Percentiles rank a stretch among this genome's conserved stretches.
These are phyloP conservation scores for Trichoderma virens DNA, from an alignment of 495 filamentous ascomycete genomes.

Conservation along the genomic window DNA sequence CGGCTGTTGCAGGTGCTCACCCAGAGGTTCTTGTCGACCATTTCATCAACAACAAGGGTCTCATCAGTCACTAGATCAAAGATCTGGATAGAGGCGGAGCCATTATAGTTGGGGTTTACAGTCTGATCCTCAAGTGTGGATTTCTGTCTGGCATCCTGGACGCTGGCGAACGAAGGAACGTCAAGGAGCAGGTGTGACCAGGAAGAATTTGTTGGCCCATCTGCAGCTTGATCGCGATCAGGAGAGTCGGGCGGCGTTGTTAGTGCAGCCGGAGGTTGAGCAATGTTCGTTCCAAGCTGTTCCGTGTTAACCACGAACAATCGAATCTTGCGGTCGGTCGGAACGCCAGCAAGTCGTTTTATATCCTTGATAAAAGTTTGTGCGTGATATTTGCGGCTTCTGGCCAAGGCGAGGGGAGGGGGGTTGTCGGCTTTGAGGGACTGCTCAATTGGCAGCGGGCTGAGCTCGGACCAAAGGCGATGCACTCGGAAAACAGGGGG, in stretches of 20 bases:
- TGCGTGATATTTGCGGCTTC: slow-evolving; percentile 58
- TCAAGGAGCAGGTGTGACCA: slow-evolving; percentile 67
- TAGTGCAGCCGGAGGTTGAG: slow-evolving; percentile 11
- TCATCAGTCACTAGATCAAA: slow-evolving; percentile 61
- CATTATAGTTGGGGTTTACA: slow-evolving; percentile 69
- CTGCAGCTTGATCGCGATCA: slow-evolving; percentile 27
- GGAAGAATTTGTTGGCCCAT: slow-evolving; percentile 14
- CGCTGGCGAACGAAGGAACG: slow-evolving; percentile 55
- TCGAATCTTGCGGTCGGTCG: slow-evolving; percentile 63
- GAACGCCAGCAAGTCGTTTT: slow-evolving; percentile 58
- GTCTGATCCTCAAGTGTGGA: slow-evolving; percentile 59
- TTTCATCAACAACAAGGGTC: slow-evolving; percentile 72
- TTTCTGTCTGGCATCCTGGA: background rate
- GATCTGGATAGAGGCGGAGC: slow-evolving; percentile 51
- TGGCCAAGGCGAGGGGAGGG: slow-evolving; percentile 52
- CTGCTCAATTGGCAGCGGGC: slow-evolving; percentile 47
- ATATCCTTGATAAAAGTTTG: slow-evolving; percentile 65
- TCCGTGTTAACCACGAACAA: slow-evolving; percentile 45
- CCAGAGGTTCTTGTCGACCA: slow-evolving; percentile 54
- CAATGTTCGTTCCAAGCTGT: background rate
- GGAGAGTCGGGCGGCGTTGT: slow-evolving; percentile 26
- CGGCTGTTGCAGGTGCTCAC: slow-evolving; percentile 48
- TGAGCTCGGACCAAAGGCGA: slow-evolving; percentile 56
- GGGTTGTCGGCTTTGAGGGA: slow-evolving; percentile 49
- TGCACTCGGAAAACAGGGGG: slow-evolving; percentile 83